These are phyloP conservation scores for Musa itinerans DNA, from an alignment of 176 grass and related monocot genomes.

Conservation along the genomic window DNA sequence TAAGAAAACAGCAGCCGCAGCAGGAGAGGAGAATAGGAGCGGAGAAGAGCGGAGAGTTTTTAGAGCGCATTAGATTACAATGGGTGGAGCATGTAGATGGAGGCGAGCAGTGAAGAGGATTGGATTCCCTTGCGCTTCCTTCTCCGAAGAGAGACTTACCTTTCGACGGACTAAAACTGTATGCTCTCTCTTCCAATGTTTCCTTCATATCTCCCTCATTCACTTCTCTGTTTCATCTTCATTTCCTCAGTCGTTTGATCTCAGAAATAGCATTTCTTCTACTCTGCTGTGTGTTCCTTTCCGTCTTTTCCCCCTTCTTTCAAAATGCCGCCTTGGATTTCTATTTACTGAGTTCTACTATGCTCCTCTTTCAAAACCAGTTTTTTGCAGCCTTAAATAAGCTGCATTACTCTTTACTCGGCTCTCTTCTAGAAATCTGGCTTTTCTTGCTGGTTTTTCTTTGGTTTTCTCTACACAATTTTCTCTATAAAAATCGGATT, in stretches of 20 bases:
- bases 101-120: constrained; percentile 11
- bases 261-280: constrained; percentile 35
- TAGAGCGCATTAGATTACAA: background rate
- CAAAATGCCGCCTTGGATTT: no score
- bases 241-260: no score
- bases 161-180: background rate
- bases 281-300: constrained; percentile 57
- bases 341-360: no score
- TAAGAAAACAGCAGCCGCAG: background rate
- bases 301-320: constrained; percentile 56
- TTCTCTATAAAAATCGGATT: no score
- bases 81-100: constrained; percentile 14
- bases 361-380: no score
- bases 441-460: no score
- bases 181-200: constrained; percentile 23
- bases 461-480: no score
- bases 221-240: no score
- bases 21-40: background rate
- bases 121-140: constrained; percentile 13
- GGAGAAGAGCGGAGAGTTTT: background rate
- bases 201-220: constrained; percentile 25
- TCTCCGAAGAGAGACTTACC: background rate
- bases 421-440: no score
- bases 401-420: no score
- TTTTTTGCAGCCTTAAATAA: no score